Base-by-base conservation (phyloP, 495 filamentous ascomycete genomes). In the Neurospora africana region DNA sequence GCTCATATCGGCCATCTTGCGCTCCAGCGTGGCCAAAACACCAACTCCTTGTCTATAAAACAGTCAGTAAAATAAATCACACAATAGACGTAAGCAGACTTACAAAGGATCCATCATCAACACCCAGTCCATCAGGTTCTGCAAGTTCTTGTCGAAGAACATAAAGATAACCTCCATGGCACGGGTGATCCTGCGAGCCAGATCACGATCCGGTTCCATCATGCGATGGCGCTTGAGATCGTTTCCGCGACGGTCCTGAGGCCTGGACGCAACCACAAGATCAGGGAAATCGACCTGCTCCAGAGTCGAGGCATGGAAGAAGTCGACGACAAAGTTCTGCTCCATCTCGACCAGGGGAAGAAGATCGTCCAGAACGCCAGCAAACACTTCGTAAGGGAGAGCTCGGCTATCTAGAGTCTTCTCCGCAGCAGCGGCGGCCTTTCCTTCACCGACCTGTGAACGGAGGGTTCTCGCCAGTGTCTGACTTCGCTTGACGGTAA, bases 301-400 rank as follows among this genome's bases (percentile, higher is more conserved):
- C 15, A 92, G 83, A 19, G 93, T 95, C 40, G 89, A 91, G 10
- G 95, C 86, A 71, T 97, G 93, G 84, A 98, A 98, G 81, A 97
- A 95, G 70, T 95, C 92, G 30, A 96, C 89, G 36, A 97, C 83
- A 76, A 98, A 98, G 77, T 97, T 97, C 79, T 98, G 95, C 82
- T 98, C 95, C 73, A 91, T 91, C 68, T 91, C 90, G 44, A 97
- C 89, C 72, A 95, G 87, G 27, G 89, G 90, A 65, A 93, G 81
- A 71, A 92, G 88, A 79, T 97, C 93, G 68, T 91, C 89, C 58
- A 98, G 83, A 19, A 90, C 87, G 40, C 91, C 91, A 3, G 89
- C 85, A 81, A 97, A 97, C n/a, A 89, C 90, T 82, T 97, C 95
- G 72, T 88, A 93, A 1, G 92, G 87, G 44, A 92, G 86, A 30